Percentiles rank a stretch among this genome's conserved stretches.
phyloP scores from a whole-genome alignment of 2,329 filamentous ascomycete species.

The Helminthosporium solani region DNA sequence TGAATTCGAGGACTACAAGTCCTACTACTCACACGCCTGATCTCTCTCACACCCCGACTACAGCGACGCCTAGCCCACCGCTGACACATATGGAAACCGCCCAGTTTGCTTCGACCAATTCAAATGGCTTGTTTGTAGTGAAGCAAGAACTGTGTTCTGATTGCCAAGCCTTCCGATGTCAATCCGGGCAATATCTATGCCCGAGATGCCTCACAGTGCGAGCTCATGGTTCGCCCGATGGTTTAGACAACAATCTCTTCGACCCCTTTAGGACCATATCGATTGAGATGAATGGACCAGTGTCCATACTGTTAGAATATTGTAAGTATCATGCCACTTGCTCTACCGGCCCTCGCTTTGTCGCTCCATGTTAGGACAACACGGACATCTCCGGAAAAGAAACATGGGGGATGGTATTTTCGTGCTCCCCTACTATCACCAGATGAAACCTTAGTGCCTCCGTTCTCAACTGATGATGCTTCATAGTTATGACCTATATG shows the following conservation, averaged over 20 bases:
- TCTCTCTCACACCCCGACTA: constrained; percentile 28
- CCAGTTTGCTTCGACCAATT: constrained; percentile 20
- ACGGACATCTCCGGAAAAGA: not conserved
- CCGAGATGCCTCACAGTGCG: constrained; percentile 28
- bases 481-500: constrained; percentile 38
- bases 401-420: not conserved
- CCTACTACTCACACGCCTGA: constrained; percentile 29
- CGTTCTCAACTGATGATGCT: constrained; percentile 17
- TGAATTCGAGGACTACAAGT: constrained; percentile 28
- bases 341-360: not conserved
- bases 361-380: not conserved
- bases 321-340: constrained; percentile 29
- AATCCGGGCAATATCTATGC: constrained; percentile 32
- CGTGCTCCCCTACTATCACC: not conserved
- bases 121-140: constrained; percentile 13
- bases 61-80: constrained; percentile 35
- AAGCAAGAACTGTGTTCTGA: constrained; percentile 30
- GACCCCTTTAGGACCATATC: constrained; percentile 38
- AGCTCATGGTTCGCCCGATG: constrained; percentile 19
- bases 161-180: constrained; percentile 33
- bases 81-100: constrained; percentile 15
- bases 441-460: not conserved
- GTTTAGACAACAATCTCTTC: constrained; percentile 28
- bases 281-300: constrained; percentile 25
- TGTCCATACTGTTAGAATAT: constrained; percentile 37